Evolutionary conservation across 441 rosid genomes (phyloP), one percentile per base, ranked within the genome.

Genomic region (Mallotus repandus): DNA sequence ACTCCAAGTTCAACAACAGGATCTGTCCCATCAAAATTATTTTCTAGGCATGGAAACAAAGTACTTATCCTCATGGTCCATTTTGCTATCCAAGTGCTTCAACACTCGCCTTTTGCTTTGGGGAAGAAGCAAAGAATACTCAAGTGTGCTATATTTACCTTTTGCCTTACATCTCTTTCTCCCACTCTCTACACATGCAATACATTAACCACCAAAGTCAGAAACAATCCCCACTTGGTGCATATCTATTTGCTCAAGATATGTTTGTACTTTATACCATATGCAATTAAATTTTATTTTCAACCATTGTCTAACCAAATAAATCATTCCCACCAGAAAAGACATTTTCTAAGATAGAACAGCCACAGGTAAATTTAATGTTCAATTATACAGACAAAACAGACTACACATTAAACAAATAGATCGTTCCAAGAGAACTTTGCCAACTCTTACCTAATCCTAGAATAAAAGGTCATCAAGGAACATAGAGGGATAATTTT

Each of bases 51-150:
- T 82, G 75, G 76, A 74, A 78, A 69, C 83, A 41, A 68, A 72
- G 77, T 73, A 54, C 76, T 46, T 50, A 14, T 66, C 80, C 22
- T 71, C 64, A 63, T 72, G 82, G 84, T 71, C 83, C 83, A 69
- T 79, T 76, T 73, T 35, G 63, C 65, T 63, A 66, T 57, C 61
- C 68, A 11, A 75, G 65, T 72, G 76, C 72, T 19, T 63, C 57
- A 3, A 54, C 43, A 66, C 50, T 54, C 35, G 22, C 59, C 62
- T 73, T 73, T 63, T 63, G 48, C 79, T 73, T 71, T 72, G 71
- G 25, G 22, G 8, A 2, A 52, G 64, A 12, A 53, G 63, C 60
- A 41, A 72, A 64, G 61, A 25, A 25, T 15, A 21, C 18, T 48
- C 53, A 45, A 63, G 49, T 58, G 71, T 43, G 46, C 57, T 14